phyloP scores from a whole-genome alignment of 192 early-diverging fungal genomes.

The Coemansia sp. region DNA sequence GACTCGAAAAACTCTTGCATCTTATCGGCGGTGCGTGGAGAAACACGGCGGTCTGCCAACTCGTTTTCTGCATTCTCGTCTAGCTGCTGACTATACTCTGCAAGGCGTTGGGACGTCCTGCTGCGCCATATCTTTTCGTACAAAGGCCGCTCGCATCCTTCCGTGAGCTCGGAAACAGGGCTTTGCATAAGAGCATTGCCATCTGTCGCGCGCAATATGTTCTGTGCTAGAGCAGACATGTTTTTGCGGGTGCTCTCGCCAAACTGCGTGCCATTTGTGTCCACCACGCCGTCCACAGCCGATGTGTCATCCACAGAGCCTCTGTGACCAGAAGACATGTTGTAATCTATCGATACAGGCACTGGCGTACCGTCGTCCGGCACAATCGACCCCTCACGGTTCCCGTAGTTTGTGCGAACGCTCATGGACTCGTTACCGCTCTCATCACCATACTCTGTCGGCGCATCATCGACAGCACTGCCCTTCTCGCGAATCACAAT shows the following conservation, averaged over 20 bases:
- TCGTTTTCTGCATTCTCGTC: slow-evolving; percentile 17
- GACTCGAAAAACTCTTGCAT: slow-evolving; percentile 52
- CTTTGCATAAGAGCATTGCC: slow-evolving; percentile 5
- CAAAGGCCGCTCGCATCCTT: slow-evolving; percentile 29
- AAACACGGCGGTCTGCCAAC: slow-evolving; percentile 60
- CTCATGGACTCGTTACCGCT: slow-evolving; percentile 56
- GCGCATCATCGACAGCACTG: slow-evolving; percentile 59
- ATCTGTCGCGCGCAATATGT: slow-evolving; percentile 26
- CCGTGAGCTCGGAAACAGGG: slow-evolving; percentile 30
- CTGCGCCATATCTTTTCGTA: slow-evolving; percentile 44
- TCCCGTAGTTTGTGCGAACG: slow-evolving; percentile 18
- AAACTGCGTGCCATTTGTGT: background rate
- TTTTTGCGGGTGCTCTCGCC: slow-evolving; percentile 41
- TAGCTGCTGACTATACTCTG: slow-evolving; percentile 24
- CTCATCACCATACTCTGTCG: slow-evolving; percentile 58
- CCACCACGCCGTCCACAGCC: slow-evolving; percentile 4
- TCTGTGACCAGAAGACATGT: slow-evolving; percentile 5
- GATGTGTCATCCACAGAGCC: slow-evolving; percentile 5
- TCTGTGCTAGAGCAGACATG: slow-evolving; percentile 21
- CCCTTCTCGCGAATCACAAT: slow-evolving; percentile 68
- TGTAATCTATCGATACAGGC: slow-evolving; percentile 12
- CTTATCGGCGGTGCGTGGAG: slow-evolving; percentile 57
- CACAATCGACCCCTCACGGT: slow-evolving; percentile 30
- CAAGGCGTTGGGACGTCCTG: slow-evolving; percentile 25
- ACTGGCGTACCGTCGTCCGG: slow-evolving; percentile 31